These are phyloP conservation scores for Rhodofomes roseus DNA, from an alignment of 1,284 basidiomycete genomes.

Conservation along the genomic window DNA sequence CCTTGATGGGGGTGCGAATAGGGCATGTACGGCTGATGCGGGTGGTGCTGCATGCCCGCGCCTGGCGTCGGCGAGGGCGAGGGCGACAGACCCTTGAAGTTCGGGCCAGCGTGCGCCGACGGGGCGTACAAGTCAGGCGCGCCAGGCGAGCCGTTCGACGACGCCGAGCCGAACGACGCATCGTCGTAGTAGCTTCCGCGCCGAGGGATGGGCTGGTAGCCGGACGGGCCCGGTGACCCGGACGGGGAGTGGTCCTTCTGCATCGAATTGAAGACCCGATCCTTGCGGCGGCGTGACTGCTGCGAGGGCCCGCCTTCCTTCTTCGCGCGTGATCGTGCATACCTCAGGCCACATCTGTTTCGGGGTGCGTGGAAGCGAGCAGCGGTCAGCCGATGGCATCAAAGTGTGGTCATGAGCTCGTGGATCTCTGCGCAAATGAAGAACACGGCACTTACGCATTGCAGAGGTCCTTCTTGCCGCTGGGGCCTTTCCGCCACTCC, in stretches of 20 bases:
- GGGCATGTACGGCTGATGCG: slow-evolving; percentile 52
- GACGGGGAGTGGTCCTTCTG: slow-evolving; percentile 35
- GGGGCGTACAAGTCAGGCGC: slow-evolving; percentile 55
- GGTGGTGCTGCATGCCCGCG: slow-evolving; percentile 46
- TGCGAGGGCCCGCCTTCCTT: slow-evolving; percentile 52
- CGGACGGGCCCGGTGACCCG: slow-evolving; percentile 36
- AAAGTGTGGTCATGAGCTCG: slow-evolving; percentile 23
- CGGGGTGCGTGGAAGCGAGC: slow-evolving; percentile 14
- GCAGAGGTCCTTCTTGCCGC: slow-evolving; percentile 88
- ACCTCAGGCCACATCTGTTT: slow-evolving; percentile 72
- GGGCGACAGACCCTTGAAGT: slow-evolving; percentile 37
- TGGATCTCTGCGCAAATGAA: slow-evolving; percentile 14
- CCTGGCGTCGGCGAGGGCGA: slow-evolving; percentile 54
- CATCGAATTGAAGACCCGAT: slow-evolving; percentile 35
- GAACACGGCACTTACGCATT: slow-evolving; percentile 72
- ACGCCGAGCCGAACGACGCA: slow-evolving; percentile 43
- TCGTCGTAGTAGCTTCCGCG: slow-evolving; percentile 45
- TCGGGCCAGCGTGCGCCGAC: slow-evolving; percentile 34
- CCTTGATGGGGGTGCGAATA: slow-evolving; percentile 31
- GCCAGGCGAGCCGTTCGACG: slow-evolving; percentile 46
- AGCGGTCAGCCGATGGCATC: slow-evolving; percentile 1
- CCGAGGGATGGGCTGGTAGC: slow-evolving; percentile 29
- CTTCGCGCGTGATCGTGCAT: slow-evolving; percentile 78
- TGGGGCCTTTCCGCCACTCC: slow-evolving; percentile 92
- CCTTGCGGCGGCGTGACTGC: slow-evolving; percentile 42